phyloP scores from a whole-genome alignment of 2,329 filamentous ascomycete genomes.

The Sclerotinia spermophila region DNA sequence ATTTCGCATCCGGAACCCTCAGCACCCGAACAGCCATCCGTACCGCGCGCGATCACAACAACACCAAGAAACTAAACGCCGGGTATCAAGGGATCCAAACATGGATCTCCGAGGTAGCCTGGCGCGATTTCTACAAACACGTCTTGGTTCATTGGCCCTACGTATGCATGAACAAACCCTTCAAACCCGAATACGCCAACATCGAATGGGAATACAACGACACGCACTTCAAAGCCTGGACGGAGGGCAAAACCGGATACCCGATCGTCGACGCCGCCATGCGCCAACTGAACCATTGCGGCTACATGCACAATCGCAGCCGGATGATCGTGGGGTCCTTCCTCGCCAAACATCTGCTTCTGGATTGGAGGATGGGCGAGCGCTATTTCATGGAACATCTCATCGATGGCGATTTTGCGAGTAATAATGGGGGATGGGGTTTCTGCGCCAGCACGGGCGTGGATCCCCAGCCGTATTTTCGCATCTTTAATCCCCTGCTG shows the following conservation, averaged over 20 bases:
- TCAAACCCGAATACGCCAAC: slow-evolving; percentile 81
- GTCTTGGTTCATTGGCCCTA: slow-evolving; percentile 84
- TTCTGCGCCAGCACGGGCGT: slow-evolving; percentile 65
- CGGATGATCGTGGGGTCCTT: slow-evolving; percentile 84
- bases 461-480: slow-evolving; percentile 85
- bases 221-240: slow-evolving; percentile 70
- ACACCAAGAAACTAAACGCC: slow-evolving; percentile 60
- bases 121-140: slow-evolving; percentile 86
- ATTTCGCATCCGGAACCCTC: slow-evolving; percentile 66
- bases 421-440: slow-evolving; percentile 38
- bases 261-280: slow-evolving; percentile 85
- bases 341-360: slow-evolving; percentile 71
- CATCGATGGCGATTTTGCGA: slow-evolving; percentile 38
- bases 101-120: slow-evolving; percentile 82
- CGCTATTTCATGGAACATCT: slow-evolving; percentile 74
- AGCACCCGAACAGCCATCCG: slow-evolving; percentile 64
- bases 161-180: slow-evolving; percentile 72
- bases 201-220: slow-evolving; percentile 77
- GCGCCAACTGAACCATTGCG: slow-evolving; percentile 66
- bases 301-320: slow-evolving; percentile 81
- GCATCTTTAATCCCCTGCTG: slow-evolving; percentile 80
- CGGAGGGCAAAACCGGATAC: slow-evolving; percentile 69
- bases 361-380: slow-evolving; percentile 83
- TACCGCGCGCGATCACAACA: slow-evolving; percentile 60
- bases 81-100: slow-evolving; percentile 62